These are phyloP conservation scores for Gaeumannomyces tritici DNA, from an alignment of 2,329 filamentous ascomycete genomes.

Conservation along the genomic window DNA sequence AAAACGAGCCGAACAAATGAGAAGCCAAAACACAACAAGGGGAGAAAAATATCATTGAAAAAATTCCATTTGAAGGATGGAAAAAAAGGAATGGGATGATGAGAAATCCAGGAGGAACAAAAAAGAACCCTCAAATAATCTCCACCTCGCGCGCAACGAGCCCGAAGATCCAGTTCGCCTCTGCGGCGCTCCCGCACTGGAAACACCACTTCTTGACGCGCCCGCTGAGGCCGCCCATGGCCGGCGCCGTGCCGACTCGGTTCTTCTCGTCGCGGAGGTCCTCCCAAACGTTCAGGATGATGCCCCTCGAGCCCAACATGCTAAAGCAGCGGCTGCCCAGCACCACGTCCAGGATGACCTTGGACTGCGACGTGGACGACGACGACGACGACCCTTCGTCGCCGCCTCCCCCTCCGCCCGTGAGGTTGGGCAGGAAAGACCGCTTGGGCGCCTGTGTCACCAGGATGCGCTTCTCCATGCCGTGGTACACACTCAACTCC, in stretches of 20 bases:
- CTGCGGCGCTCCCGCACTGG: constrained; percentile 42
- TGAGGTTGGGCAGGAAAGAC: constrained; percentile 3
- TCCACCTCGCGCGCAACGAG: constrained; percentile 48
- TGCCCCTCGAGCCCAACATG: constrained; percentile 71
- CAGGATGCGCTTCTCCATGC: constrained; percentile 76
- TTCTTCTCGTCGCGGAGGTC: constrained; percentile 57
- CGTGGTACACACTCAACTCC: constrained; percentile 50
- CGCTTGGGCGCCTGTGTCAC: constrained; percentile 63
- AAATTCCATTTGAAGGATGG: too few relatives aligned
- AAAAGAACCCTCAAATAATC: constrained; percentile 17
- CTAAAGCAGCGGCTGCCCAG: constrained; percentile 79
- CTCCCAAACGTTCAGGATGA: constrained; percentile 84
- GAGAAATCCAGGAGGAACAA: neutral
- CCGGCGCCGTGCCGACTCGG: constrained; percentile 40
- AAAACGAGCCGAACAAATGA: constrained; percentile 3
- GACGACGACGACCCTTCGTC: constrained; percentile 16
- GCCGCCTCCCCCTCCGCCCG: neutral
- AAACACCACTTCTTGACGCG: constrained; percentile 56
- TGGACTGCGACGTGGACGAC: constrained; percentile 17
- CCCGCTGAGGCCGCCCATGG: constrained; percentile 40
- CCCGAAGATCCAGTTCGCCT: constrained; percentile 46
- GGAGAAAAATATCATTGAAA: constrained; percentile 1
- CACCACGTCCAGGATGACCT: constrained; percentile 71
- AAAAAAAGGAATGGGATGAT: neutral
- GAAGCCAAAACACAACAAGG: neutral